phyloP scores from a whole-genome alignment of 2,329 filamentous ascomycete genomes.

The Bertia moriformis region DNA sequence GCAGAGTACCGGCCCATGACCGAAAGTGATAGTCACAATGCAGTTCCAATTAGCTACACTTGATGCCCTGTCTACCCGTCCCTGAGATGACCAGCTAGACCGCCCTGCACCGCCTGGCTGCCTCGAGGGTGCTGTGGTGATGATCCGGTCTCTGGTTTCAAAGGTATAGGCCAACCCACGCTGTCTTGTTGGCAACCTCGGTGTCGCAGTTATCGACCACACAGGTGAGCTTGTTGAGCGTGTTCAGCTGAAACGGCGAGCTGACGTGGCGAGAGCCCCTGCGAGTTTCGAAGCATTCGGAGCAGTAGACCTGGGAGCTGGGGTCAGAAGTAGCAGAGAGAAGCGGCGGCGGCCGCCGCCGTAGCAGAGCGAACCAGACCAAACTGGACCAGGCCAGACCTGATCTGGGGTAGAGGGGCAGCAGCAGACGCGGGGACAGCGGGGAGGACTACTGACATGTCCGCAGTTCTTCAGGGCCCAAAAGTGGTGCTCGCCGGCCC shows the following conservation, averaged over 20 bases:
- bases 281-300: conserved; percentile 43
- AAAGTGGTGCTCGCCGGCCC: conserved; percentile 64
- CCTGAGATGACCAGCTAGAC: too few species aligned
- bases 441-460: conserved; percentile 48
- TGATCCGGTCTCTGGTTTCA: too few species aligned
- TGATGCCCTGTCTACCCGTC: too few species aligned
- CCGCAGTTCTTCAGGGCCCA: conserved; percentile 86
- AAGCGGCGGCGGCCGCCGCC: neutral
- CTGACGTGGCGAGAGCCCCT: too few species aligned
- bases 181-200: conserved; percentile 34
- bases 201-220: conserved; percentile 39
- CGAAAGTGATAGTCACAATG: too few species aligned
- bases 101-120: too few species aligned
- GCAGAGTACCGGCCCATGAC: too few species aligned
- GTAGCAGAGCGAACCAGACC: too few species aligned
- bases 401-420: too few species aligned
- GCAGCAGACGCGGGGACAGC: neutral
- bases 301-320: conserved; percentile 42
- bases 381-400: too few species aligned
- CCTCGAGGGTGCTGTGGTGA: too few species aligned
- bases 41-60: too few species aligned
- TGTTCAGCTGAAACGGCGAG: conserved; percentile 11
- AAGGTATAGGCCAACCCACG: conserved; percentile 49
- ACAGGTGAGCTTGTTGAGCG: conserved; percentile 22
- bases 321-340: conserved; percentile 1